Evolutionary conservation across 2,329 filamentous ascomycete species (phyloP), one percentile per base, ranked within the genome.

Genomic region (Pseudocercospora ulei): DNA sequence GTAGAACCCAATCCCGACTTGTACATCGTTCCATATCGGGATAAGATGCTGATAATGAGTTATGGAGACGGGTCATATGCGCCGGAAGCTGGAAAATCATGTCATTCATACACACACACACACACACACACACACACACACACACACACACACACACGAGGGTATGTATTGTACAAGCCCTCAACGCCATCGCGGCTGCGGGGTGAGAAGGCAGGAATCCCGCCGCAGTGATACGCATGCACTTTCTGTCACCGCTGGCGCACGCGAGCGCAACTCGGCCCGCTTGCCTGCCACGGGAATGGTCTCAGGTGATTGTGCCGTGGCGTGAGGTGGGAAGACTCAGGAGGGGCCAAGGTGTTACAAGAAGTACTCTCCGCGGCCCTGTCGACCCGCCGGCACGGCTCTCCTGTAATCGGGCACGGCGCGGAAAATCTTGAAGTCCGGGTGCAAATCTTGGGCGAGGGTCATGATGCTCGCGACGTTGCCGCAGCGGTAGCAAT

Each of bases 401-500:
- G 85, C 82, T 44, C 85, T 72, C 62, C 82, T 74, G 51, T 90
- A 80, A 54, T 90, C 84, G 0, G 85, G 83, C n/a, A 92, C 84
- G 19, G 84, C 84, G 18, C 77, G 80, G 68, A 92, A 92, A 56
- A 92, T 90, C 61, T 80, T 90, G 67, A 98, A 98, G 55, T 82
- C 84, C 19, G 88, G 86, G 44, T 85, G 78, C 36, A 95, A 70
- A 55, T 90, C 81, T 55, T 82, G 80, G 50, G 81, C 78, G 17
- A 95, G 78, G 36, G 86, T 86, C 79, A 94, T 94, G 59, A 95
- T 93, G 3, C 73, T 78, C 12, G 78, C 78, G 45, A 82, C 87
- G 55, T 96, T 96, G 38, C 87, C 87, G 57, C 87, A 95, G 48
- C 85, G 77, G 65, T 95, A 95, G 66, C 87, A 95, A 68, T 95